A percentile compares a stretch with the other conserved stretches of the same genome.
Evolutionary conservation across 2,329 filamentous ascomycete genomes (phyloP).

Genomic region (Alternaria arbusti): DNA sequence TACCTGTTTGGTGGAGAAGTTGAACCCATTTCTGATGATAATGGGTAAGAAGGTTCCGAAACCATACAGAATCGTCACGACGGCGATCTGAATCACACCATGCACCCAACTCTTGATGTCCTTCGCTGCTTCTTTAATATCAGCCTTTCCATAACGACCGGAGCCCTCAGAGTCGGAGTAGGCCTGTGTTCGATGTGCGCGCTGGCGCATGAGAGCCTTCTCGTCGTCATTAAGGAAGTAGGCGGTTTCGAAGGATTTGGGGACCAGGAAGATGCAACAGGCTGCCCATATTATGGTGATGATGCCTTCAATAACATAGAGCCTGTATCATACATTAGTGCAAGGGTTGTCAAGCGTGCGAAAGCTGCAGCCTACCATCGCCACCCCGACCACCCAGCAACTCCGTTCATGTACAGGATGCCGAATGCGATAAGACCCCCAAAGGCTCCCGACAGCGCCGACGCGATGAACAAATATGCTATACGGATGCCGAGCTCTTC

Average conservation of each 20-base stretch:
- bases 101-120: constrained; percentile 44
- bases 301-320: constrained; percentile 42
- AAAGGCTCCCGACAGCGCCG: constrained; percentile 35
- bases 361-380: constrained; percentile 24
- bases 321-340: constrained; percentile 8
- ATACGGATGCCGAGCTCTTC: constrained; percentile 39
- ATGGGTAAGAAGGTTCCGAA: constrained; percentile 53
- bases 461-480: constrained; percentile 39
- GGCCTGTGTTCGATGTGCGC: constrained; percentile 37
- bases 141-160: constrained; percentile 36
- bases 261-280: constrained; percentile 39
- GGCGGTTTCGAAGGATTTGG: constrained; percentile 41
- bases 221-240: constrained; percentile 43
- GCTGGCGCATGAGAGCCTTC: constrained; percentile 37
- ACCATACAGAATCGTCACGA: constrained; percentile 48
- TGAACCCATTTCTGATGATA: constrained; percentile 51
- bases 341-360: fast-evolving
- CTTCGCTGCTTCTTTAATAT: constrained; percentile 41
- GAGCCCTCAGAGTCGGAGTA: constrained; percentile 39
- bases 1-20: constrained; percentile 49
- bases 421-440: constrained; percentile 39
- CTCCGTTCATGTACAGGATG: constrained; percentile 39
- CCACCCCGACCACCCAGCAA: constrained; percentile 32
- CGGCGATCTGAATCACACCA: constrained; percentile 48
- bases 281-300: constrained; percentile 38